Percentiles rank a stretch among this genome's conserved stretches.
phyloP scores from a whole-genome alignment of 2,329 filamentous ascomycete species.

The Nakataea oryzae region DNA sequence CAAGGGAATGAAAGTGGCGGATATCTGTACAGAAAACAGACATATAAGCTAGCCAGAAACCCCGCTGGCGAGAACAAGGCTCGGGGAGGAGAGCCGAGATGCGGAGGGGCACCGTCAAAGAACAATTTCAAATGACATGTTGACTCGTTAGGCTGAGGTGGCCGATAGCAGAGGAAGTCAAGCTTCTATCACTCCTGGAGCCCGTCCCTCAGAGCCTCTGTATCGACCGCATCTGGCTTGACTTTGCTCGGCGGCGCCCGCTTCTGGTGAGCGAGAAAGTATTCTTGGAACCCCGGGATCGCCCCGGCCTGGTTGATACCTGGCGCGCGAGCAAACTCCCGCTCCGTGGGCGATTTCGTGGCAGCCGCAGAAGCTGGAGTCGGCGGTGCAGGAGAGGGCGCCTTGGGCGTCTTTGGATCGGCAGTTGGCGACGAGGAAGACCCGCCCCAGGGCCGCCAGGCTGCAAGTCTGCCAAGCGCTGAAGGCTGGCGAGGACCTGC shows the following conservation, averaged over 20 bases:
- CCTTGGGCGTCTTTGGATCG: not conserved
- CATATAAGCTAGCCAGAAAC: not conserved
- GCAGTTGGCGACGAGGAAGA: not conserved
- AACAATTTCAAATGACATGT: not conserved
- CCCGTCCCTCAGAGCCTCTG: conserved; percentile 48
- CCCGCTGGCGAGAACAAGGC: no score
- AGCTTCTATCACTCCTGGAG: conserved; percentile 25
- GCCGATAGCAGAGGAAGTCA: not conserved
- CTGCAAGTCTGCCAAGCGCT: conserved; percentile 15
- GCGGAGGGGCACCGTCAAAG: not conserved
- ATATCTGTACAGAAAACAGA: no score
- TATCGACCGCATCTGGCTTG: conserved; percentile 46
- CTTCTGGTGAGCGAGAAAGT: conserved; percentile 37
- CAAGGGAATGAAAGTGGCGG: not conserved
- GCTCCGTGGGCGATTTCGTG: conserved; percentile 16
- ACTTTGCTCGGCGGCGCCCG: conserved; percentile 45
- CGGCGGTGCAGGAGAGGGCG: not conserved
- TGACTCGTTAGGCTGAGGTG: not conserved
- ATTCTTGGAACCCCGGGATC: conserved; percentile 60
- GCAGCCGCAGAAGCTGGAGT: conserved; percentile 13
- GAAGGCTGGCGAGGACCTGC: not conserved
- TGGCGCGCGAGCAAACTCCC: conserved; percentile 39
- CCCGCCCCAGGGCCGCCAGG: conserved; percentile 32
- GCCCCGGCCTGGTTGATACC: conserved; percentile 73
- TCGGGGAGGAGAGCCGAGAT: not conserved